Percentiles rank a stretch among this genome's conserved stretches.
Conservation (phyloP, 495 filamentous ascomycete species). For the Penicillium crystallinum region DNA sequence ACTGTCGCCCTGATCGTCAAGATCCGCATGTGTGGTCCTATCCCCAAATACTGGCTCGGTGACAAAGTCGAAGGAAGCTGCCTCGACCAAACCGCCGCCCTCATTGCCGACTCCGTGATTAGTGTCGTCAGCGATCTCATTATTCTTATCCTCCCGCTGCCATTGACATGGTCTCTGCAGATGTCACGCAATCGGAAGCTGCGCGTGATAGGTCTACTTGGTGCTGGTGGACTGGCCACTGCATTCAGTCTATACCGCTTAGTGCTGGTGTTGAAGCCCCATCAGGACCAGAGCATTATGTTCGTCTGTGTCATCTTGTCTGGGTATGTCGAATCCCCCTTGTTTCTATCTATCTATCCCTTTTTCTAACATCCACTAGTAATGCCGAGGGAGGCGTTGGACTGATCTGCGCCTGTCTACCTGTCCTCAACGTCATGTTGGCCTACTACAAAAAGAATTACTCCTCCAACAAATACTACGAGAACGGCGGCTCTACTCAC, state of each 20-base stretch:
- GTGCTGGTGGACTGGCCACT: slow-evolving; percentile 44
- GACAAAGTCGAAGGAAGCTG: slow-evolving; percentile 20
- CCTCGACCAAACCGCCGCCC: slow-evolving; percentile 37
- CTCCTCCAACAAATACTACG: slow-evolving; percentile 31
- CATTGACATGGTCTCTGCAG: slow-evolving; percentile 44
- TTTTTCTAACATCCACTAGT: slow-evolving; percentile 16
- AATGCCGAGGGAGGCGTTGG: slow-evolving; percentile 45
- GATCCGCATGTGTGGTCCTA: slow-evolving; percentile 22
- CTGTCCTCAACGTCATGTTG: slow-evolving; percentile 36
- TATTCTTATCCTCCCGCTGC: slow-evolving; percentile 43
- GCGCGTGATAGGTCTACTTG: slow-evolving; percentile 41
- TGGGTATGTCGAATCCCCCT: slow-evolving; percentile 30
- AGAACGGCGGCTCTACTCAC: slow-evolving; percentile 24
- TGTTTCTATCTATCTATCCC: not conserved
- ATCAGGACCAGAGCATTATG: slow-evolving; percentile 33
- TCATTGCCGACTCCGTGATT: slow-evolving; percentile 45
- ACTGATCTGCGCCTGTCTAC: slow-evolving; percentile 46
- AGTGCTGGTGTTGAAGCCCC: slow-evolving; percentile 35
- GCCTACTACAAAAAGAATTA: slow-evolving; percentile 26
- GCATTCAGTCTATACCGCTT: slow-evolving; percentile 43
- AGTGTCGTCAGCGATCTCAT: slow-evolving; percentile 43
- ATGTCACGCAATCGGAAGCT: slow-evolving; percentile 43
- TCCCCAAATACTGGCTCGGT: slow-evolving; percentile 21
- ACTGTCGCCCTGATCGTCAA: slow-evolving; percentile 21
- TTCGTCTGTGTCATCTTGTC: slow-evolving; percentile 42